Evolutionary conservation across 2,329 filamentous ascomycete species (phyloP).

Genomic region (Ophiocordyceps unilateralis): DNA sequence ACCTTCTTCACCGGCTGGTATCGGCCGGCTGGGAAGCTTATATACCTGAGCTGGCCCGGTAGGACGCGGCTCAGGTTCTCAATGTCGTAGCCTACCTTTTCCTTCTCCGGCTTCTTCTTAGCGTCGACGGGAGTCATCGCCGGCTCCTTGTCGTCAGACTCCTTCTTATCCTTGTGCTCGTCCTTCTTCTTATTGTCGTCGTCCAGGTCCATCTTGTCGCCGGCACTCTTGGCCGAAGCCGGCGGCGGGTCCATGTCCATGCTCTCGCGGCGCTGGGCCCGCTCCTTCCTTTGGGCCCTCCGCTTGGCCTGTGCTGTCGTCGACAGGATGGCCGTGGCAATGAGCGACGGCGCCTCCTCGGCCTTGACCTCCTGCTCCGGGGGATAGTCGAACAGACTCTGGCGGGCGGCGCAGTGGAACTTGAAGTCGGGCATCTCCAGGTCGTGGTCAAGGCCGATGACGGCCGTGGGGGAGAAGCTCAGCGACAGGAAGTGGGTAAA

Average conservation of each 20-base stretch:
- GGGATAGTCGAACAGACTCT: constrained; percentile 94
- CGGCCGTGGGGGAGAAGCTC: constrained; percentile 89
- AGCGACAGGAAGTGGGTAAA: constrained; percentile 94
- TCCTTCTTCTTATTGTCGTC: constrained; percentile 49
- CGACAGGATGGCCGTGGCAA: constrained; percentile 88
- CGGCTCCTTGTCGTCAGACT: constrained; percentile 41
- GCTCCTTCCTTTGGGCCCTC: constrained; percentile 84
- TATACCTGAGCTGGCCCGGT: constrained; percentile 83
- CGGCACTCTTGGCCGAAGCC: constrained; percentile 26
- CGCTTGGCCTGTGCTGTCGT: constrained; percentile 96
- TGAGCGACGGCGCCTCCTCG: constrained; percentile 82
- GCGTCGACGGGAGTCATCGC: constrained; percentile 33
- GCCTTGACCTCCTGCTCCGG: constrained; percentile 91
- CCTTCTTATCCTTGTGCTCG: constrained; percentile 39
- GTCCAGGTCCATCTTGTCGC: constrained; percentile 81
- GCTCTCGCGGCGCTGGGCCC: constrained; percentile 72
- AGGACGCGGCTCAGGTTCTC: constrained; percentile 95
- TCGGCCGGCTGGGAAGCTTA: constrained; percentile 76
- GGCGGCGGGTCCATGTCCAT: constrained; percentile 80
- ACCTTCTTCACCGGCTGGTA: constrained; percentile 88
- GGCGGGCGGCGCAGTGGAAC: constrained; percentile 86
- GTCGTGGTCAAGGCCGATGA: constrained; percentile 88
- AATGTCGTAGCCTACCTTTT: constrained; percentile 91
- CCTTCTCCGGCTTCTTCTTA: constrained; percentile 88
- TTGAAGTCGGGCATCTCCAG: constrained; percentile 88